A percentile compares a stretch with the other conserved stretches of the same genome.
phyloP scores from a whole-genome alignment of 2,329 filamentous ascomycete species.

The Trichoderma asperellum region DNA sequence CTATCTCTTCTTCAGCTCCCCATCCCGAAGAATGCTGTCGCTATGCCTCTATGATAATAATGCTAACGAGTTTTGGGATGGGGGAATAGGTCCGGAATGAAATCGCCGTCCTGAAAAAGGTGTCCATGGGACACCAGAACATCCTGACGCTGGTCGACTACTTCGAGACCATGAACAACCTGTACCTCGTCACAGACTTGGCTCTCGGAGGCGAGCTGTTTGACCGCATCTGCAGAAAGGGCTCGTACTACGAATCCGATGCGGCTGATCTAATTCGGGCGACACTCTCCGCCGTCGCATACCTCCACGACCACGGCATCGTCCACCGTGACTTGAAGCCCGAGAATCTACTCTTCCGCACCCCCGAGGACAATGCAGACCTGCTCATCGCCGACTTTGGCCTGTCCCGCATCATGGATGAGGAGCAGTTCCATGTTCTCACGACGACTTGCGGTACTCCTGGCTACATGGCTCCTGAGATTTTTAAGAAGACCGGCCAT shows the following conservation, averaged over 20 bases:
- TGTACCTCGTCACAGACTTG: constrained; percentile 96
- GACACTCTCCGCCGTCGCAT: constrained; percentile 95
- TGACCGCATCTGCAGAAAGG: constrained; percentile 97
- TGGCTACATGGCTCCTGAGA: constrained; percentile 98
- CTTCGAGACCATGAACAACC: constrained; percentile 99
- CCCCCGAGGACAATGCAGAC: constrained; percentile 96
- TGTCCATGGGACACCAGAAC: constrained; percentile 99
- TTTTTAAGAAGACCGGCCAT: constrained; percentile 98
- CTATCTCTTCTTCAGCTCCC: background rate
- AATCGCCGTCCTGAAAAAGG: constrained; percentile 93
- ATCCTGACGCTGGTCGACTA: constrained; percentile 98
- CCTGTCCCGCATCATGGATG: constrained; percentile 95
- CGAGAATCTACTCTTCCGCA: constrained; percentile 94
- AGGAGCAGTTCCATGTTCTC: constrained; percentile 95
- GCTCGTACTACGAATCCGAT: constrained; percentile 97
- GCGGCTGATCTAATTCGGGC: constrained; percentile 93
- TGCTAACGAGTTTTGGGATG: background rate
- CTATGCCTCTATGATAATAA: background rate
- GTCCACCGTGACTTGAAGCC: constrained; percentile 98
- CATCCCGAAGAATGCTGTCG: background rate
- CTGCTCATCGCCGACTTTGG: constrained; percentile 97
- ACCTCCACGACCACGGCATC: constrained; percentile 97
- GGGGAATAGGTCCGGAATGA: constrained; percentile 82
- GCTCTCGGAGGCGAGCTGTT: constrained; percentile 96
- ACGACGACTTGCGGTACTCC: constrained; percentile 98